phyloP scores from a whole-genome alignment of 2,329 filamentous ascomycete species.

The Cercospora brassicicola region DNA sequence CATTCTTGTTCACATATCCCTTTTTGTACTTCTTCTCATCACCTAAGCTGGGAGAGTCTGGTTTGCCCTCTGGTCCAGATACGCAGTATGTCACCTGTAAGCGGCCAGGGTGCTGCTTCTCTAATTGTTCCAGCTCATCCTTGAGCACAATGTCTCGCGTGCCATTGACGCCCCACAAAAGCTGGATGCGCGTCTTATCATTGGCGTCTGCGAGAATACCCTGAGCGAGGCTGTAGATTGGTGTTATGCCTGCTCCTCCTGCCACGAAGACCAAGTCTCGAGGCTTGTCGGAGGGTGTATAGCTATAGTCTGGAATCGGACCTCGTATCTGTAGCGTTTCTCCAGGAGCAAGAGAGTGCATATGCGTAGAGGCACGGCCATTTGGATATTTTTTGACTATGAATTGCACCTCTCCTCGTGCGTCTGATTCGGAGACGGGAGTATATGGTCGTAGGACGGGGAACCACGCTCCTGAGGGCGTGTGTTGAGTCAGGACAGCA shows the following conservation, averaged over 20 bases:
- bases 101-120: constrained; percentile 53
- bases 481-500: constrained; percentile 62
- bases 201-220: constrained; percentile 50
- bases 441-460: constrained; percentile 68
- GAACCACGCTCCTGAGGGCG: constrained; percentile 56
- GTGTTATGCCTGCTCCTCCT: constrained; percentile 71
- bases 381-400: constrained; percentile 68
- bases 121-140: constrained; percentile 56
- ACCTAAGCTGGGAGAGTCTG: constrained; percentile 23
- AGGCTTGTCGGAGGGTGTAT: constrained; percentile 27
- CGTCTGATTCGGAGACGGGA: constrained; percentile 59
- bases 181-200: constrained; percentile 63
- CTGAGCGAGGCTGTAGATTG: constrained; percentile 51
- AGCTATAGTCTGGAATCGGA: constrained; percentile 47
- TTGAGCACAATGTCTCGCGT: constrained; percentile 62
- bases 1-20: constrained; percentile 59
- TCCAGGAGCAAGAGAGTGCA: constrained; percentile 66
- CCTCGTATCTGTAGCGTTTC: constrained; percentile 60
- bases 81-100: constrained; percentile 62
- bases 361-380: constrained; percentile 63
- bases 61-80: constrained; percentile 44
- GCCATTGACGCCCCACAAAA: constrained; percentile 67
- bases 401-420: constrained; percentile 61
- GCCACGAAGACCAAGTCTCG: constrained; percentile 62
- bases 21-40: constrained; percentile 49